These are phyloP conservation scores for Aeschynomene evenia DNA, from an alignment of 306 rosid genomes.

Conservation along the genomic window DNA sequence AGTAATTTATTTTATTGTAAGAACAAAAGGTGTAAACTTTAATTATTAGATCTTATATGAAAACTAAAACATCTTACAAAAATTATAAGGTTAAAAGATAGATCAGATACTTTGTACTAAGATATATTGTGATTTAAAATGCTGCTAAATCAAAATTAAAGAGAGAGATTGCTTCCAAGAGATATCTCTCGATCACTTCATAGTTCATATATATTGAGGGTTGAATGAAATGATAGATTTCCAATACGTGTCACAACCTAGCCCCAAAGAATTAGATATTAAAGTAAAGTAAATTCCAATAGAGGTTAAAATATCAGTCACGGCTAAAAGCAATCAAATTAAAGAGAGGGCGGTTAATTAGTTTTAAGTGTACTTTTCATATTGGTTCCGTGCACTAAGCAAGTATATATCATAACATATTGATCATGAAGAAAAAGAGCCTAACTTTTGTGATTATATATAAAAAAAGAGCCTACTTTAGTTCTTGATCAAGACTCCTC, in stretches of 20 bases:
- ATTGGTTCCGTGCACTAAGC: slow-evolving; percentile 15
- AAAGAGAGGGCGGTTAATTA: neutral
- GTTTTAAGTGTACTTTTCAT: neutral
- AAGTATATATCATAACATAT: neutral
- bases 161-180: too few species aligned
- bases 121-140: too few species aligned
- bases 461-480: too few species aligned
- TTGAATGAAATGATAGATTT: neutral
- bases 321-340: slow-evolving; percentile 18
- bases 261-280: neutral
- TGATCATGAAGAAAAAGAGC: neutral
- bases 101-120: too few species aligned
- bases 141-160: too few species aligned
- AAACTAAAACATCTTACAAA: too few species aligned
- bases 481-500: slow-evolving; percentile 4
- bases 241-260: neutral
- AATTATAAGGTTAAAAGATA: too few species aligned
- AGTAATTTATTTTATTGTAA: too few species aligned
- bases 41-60: too few species aligned
- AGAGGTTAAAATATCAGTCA: slow-evolving; percentile 10
- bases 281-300: slow-evolving; percentile 17
- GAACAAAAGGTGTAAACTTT: too few species aligned
- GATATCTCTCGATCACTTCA: neutral
- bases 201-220: too few species aligned
- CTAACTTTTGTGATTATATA: too few species aligned